These are phyloP conservation scores for Podaxis sp. DNA, from an alignment of 768 basidiomycete genomes.

Conservation along the genomic window DNA sequence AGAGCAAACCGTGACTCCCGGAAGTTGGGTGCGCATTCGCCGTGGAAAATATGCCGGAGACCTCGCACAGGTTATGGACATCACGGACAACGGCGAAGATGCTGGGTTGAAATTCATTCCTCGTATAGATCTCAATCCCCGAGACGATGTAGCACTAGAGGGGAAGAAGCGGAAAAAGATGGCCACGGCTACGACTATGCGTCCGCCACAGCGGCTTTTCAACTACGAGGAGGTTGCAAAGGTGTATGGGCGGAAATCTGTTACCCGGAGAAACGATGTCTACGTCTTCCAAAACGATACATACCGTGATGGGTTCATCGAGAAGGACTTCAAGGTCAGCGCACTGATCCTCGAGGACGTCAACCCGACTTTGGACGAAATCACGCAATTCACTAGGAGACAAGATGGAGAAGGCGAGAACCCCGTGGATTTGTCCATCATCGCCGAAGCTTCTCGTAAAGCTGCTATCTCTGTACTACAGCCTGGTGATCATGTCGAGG, in stretches of 20 bases:
- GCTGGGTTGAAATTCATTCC: conserved; percentile 92
- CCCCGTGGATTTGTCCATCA: conserved; percentile 82
- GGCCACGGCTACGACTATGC: conserved; percentile 47
- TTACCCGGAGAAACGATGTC: conserved; percentile 67
- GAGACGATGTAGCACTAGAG: conserved; percentile 62
- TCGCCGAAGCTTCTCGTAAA: conserved; percentile 89
- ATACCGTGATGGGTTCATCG: conserved; percentile 91
- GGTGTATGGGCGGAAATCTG: conserved; percentile 75
- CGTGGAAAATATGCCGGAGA: conserved; percentile 94
- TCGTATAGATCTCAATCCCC: conserved; percentile 94
- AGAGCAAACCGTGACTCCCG: conserved; percentile 75
- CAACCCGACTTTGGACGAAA: conserved; percentile 94
- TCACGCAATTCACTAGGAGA: conserved; percentile 81
- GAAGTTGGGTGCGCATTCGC: conserved; percentile 93
- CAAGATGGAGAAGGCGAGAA: conserved; percentile 68
- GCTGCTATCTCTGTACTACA: conserved; percentile 92
- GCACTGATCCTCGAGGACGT: conserved; percentile 82
- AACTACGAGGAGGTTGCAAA: conserved; percentile 89
- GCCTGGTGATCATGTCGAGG: conserved; percentile 96
- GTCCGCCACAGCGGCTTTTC: conserved; percentile 91
- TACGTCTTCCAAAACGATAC: conserved; percentile 92
- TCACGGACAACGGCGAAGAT: conserved; percentile 90
- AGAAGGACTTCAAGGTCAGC: conserved; percentile 89
- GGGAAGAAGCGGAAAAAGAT: conserved; percentile 77
- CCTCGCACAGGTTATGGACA: conserved; percentile 91